Evolutionary conservation across 805 yeast genomes (phyloP).

Genomic region (Yarrowia sp.): DNA sequence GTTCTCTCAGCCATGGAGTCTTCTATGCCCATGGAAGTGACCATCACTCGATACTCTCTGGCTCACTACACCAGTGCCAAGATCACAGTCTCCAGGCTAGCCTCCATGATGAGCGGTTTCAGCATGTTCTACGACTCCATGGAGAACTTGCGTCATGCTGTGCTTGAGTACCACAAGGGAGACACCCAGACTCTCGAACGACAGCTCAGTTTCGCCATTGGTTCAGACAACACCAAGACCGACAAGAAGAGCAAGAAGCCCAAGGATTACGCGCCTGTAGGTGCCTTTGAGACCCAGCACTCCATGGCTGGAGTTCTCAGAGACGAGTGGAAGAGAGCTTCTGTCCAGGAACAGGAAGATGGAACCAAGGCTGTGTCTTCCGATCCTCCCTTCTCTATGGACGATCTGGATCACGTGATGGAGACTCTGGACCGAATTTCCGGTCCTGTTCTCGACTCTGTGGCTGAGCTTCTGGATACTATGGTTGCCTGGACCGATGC

Average conservation of each 20-base stretch:
- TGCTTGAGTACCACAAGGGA: conserved; percentile 41
- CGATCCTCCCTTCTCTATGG: conserved; percentile 6
- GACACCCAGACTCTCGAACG: conserved; percentile 42
- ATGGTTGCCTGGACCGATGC: conserved; percentile 44
- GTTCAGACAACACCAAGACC: neutral
- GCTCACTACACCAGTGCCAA: conserved; percentile 13
- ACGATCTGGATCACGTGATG: conserved; percentile 19
- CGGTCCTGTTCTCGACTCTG: conserved; percentile 15
- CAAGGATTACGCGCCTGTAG: conserved; percentile 42
- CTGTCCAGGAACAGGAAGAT: neutral
- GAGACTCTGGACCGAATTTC: conserved; percentile 19
- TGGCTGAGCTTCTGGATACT: conserved; percentile 41
- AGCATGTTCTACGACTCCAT: conserved; percentile 31
- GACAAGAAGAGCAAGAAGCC: conserved; percentile 7
- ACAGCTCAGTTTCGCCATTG: conserved; percentile 40
- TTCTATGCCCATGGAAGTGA: conserved; percentile 43
- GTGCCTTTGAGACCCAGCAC: conserved; percentile 43
- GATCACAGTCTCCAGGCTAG: conserved; percentile 13
- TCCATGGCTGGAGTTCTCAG: conserved; percentile 34
- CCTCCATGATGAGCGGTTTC: conserved; percentile 31
- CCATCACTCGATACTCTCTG: conserved; percentile 40
- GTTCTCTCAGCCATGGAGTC: conserved; percentile 42
- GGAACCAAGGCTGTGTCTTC: neutral
- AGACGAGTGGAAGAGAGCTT: conserved; percentile 24
- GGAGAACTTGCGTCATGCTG: conserved; percentile 40